Conservation (phyloP, 2,329 filamentous ascomycete genomes). For the Scytalidium lignicola region DNA sequence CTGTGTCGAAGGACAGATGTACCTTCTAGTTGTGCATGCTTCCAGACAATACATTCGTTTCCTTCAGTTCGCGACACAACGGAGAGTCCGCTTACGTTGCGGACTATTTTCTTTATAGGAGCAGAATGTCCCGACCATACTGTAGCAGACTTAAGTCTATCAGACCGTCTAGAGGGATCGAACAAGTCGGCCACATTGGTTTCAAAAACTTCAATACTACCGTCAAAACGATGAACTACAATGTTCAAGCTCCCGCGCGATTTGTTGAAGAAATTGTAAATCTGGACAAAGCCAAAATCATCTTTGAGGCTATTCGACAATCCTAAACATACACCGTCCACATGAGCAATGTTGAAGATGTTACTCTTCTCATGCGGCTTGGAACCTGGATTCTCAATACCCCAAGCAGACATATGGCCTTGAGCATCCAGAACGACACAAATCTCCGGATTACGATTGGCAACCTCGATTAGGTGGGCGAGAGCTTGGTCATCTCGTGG, state of each 20-base stretch:
- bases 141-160: conserved; percentile 56
- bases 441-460: conserved; percentile 80
- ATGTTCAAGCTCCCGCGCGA: conserved; percentile 62
- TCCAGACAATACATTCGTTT: conserved; percentile 81
- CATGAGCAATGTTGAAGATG: conserved; percentile 82
- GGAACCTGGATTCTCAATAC: conserved; percentile 77
- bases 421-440: conserved; percentile 79
- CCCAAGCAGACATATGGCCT: conserved; percentile 88
- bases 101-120: conserved; percentile 78
- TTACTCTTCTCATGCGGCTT: conserved; percentile 60
- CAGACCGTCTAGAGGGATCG: conserved; percentile 58
- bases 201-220: conserved; percentile 76
- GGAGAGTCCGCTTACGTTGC: conserved; percentile 75
- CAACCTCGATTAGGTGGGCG: conserved; percentile 79
- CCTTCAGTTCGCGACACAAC: conserved; percentile 75
- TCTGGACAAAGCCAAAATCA: conserved; percentile 52
- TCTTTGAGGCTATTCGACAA: conserved; percentile 15
- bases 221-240: conserved; percentile 79
- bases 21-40: conserved; percentile 49
- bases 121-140: conserved; percentile 82
- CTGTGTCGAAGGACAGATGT: conserved; percentile 61
- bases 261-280: conserved; percentile 67
- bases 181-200: conserved; percentile 75
- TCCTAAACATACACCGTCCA: conserved; percentile 53
- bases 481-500: conserved; percentile 63